Evolutionary conservation across 2,329 filamentous ascomycete species (phyloP).

Genomic region (Fonsecaea erecta): DNA sequence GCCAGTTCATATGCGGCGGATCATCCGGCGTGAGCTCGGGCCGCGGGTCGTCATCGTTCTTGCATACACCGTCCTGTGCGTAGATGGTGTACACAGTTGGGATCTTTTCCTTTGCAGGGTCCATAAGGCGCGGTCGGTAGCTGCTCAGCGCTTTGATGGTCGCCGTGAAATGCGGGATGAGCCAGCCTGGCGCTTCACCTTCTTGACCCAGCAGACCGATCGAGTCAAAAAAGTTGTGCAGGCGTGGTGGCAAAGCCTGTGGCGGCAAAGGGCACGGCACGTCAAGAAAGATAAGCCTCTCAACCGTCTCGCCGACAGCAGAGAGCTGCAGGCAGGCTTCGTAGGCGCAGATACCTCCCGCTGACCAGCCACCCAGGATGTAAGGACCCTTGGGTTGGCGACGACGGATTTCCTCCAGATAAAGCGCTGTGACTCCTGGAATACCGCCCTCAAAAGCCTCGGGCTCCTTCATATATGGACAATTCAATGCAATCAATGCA

Average conservation of each 20-base stretch:
- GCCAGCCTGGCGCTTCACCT: slow-evolving; percentile 16
- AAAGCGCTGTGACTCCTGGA: slow-evolving; percentile 44
- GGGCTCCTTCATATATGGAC: slow-evolving; percentile 42
- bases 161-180: slow-evolving; percentile 22
- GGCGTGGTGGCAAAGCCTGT: slow-evolving; percentile 3
- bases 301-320: slow-evolving; percentile 61
- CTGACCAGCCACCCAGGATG: slow-evolving; percentile 74
- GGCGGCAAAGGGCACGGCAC: slow-evolving; percentile 63
- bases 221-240: slow-evolving; percentile 7
- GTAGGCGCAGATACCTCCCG: slow-evolving; percentile 73
- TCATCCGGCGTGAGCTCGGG: not conserved
- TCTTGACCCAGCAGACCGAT: not conserved
- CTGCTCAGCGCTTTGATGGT: slow-evolving; percentile 18
- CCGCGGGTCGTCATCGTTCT: slow-evolving; percentile 5
- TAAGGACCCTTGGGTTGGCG: slow-evolving; percentile 62
- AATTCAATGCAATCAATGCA: slow-evolving; percentile 42
- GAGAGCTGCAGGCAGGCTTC: slow-evolving; percentile 67
- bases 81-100: slow-evolving; percentile 22
- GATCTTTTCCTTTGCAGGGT: not conserved
- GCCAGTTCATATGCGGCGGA: slow-evolving; percentile 12
- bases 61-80: slow-evolving; percentile 13
- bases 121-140: slow-evolving; percentile 21
- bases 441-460: slow-evolving; percentile 47
- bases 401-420: slow-evolving; percentile 43
- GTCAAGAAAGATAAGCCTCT: slow-evolving; percentile 68